A percentile compares a stretch with the other conserved stretches of the same genome.
Evolutionary conservation across 768 basidiomycete species (phyloP).

Genomic region (Myochromella boudieri): DNA sequence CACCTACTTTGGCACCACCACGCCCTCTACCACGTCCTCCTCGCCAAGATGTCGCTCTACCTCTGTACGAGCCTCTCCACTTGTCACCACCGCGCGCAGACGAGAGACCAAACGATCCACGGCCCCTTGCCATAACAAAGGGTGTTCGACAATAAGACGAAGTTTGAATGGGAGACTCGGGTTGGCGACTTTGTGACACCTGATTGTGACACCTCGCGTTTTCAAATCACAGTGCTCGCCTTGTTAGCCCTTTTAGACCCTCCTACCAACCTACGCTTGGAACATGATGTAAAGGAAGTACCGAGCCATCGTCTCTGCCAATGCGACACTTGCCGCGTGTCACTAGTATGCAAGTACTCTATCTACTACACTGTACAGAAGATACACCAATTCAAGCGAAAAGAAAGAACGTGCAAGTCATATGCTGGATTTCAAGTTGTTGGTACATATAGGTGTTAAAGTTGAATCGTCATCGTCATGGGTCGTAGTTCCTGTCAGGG

Average conservation of each 20-base stretch:
- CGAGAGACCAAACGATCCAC: slow-evolving; percentile 56
- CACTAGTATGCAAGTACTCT: neutral
- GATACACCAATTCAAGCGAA: slow-evolving; percentile 2
- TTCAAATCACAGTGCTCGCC: neutral
- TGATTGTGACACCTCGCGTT: slow-evolving; percentile 20
- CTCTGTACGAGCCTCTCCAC: slow-evolving; percentile 44
- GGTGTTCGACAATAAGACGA: slow-evolving; percentile 10
- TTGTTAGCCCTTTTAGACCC: too few relatives aligned
- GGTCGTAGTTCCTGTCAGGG: neutral
- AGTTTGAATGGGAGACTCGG: neutral
- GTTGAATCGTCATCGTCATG: too few relatives aligned
- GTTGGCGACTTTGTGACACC: slow-evolving; percentile 1
- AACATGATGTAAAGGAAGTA: too few relatives aligned
- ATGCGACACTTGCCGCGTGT: slow-evolving; percentile 1
- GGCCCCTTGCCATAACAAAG: slow-evolving; percentile 48
- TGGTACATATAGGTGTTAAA: too few relatives aligned
- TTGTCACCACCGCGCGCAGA: slow-evolving; percentile 48
- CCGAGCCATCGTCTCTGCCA: too few relatives aligned
- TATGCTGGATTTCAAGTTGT: too few relatives aligned
- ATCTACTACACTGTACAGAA: slow-evolving; percentile 12
- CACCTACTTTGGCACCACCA: slow-evolving; percentile 41
- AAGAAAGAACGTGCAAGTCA: too few relatives aligned
- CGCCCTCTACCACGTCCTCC: slow-evolving; percentile 58
- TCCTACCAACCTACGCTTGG: too few relatives aligned
- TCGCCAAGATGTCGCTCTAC: slow-evolving; percentile 48